phyloP scores from a whole-genome alignment of 495 filamentous ascomycete species.

The Lepidopterella palustris region DNA sequence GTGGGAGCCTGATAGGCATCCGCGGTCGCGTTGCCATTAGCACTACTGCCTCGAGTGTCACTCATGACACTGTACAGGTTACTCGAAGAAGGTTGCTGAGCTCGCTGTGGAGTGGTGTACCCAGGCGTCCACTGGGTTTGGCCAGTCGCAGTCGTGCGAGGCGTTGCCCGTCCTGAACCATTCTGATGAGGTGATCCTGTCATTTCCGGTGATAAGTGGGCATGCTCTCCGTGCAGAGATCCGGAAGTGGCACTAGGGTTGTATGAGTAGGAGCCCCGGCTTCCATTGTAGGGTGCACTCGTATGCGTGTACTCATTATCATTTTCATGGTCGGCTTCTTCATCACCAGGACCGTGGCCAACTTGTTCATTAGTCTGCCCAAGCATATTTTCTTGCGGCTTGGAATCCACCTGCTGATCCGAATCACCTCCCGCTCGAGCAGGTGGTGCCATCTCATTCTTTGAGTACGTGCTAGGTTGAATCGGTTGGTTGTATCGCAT shows the following conservation, averaged over 20 bases:
- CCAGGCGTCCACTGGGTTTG: slow-evolving; percentile 71
- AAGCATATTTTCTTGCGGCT: slow-evolving; percentile 52
- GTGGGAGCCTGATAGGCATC: slow-evolving; percentile 42
- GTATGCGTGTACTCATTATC: slow-evolving; percentile 68
- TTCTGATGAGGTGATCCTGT: slow-evolving; percentile 83
- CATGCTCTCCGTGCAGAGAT: slow-evolving; percentile 64
- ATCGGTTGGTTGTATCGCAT: slow-evolving; percentile 57
- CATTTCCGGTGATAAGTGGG: slow-evolving; percentile 80
- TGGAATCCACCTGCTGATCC: slow-evolving; percentile 59
- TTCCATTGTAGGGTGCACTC: slow-evolving; percentile 57
- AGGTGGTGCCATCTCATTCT: slow-evolving; percentile 89
- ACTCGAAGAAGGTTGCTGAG: slow-evolving; percentile 57
- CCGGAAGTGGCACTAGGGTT: slow-evolving; percentile 56
- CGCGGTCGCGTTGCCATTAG: slow-evolving; percentile 54
- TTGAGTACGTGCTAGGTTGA: slow-evolving; percentile 62
- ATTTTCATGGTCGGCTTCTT: slow-evolving; percentile 68
- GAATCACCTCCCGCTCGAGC: slow-evolving; percentile 50
- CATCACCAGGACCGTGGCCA: slow-evolving; percentile 49
- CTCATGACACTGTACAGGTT: slow-evolving; percentile 88
- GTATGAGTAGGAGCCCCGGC: slow-evolving; percentile 69
- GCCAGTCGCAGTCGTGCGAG: slow-evolving; percentile 62
- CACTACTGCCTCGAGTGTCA: slow-evolving; percentile 63
- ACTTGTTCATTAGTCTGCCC: slow-evolving; percentile 39
- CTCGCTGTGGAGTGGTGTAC: slow-evolving; percentile 75
- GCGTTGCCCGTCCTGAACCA: slow-evolving; percentile 80